Conservation (phyloP, 1,284 basidiomycete species). For the Apiotrichum laibachii region DNA sequence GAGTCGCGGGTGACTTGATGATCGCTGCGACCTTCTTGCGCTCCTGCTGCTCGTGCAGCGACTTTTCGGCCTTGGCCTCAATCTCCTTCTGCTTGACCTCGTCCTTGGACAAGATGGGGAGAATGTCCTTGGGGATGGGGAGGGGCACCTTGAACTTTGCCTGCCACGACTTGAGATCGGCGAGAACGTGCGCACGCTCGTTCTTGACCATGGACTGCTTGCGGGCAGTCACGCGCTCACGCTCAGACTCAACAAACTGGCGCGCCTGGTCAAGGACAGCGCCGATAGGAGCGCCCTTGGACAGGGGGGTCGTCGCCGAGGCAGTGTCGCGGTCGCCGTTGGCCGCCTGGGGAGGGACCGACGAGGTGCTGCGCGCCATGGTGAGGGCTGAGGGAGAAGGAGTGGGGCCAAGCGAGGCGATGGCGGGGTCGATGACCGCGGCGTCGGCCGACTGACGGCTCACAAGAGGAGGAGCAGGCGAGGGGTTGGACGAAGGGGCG, state of each 20-base stretch:
- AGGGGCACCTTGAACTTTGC: conserved; percentile 92
- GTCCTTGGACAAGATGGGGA: conserved; percentile 87
- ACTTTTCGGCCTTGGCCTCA: conserved; percentile 68
- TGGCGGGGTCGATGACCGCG: conserved; percentile 25
- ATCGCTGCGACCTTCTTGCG: conserved; percentile 50
- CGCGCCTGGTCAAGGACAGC: conserved; percentile 61
- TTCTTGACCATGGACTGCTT: conserved; percentile 83
- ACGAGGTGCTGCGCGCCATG: conserved; percentile 23
- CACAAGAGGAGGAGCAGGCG: conserved; percentile 7
- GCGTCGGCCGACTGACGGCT: conserved; percentile 23
- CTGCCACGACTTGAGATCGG: conserved; percentile 88
- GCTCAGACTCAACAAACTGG: conserved; percentile 84
- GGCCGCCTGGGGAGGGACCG: conserved; percentile 14
- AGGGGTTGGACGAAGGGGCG: conserved; percentile 5
- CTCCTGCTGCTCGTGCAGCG: conserved; percentile 60
- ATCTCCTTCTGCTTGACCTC: conserved; percentile 80
- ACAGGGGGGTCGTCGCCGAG: conserved; percentile 8
- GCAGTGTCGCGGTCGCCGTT: conserved; percentile 19
- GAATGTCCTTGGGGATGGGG: conserved; percentile 88
- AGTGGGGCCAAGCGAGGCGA: conserved; percentile 20
- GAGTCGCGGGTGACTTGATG: conserved; percentile 19
- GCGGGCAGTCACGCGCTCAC: conserved; percentile 82
- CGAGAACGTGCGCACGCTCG: conserved; percentile 61
- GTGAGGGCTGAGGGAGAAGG: conserved; percentile 3
- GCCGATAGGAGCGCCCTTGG: conserved; percentile 21